Base-by-base conservation (phyloP, 1,139 yeast genomes). In the Meyerozyma sp. region DNA sequence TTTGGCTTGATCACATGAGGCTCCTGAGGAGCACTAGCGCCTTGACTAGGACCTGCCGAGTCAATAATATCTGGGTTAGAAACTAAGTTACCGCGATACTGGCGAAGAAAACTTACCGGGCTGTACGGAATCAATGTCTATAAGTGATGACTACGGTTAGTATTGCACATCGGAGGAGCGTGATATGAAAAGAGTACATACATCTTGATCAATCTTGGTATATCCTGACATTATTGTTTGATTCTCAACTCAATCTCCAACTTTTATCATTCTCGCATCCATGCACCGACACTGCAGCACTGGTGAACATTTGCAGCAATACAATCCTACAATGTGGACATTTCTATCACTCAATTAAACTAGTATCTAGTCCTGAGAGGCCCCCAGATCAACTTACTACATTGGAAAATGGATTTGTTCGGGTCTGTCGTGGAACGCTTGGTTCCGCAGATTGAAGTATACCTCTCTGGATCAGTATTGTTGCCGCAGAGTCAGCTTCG, bases 1-100 rank as follows among this genome's bases (percentile, higher is more conserved):
- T 55, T 60, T 11, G 65, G 64, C 36, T 49, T 48, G 26, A 58
- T 43, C 16, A 51, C 54, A 20, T 51, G 49, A 14, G 59, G 55
- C 43, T 44, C 52, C 13, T 18, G 26, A 20, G n/a, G 10, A 8
- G 37, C 37, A 20, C 10, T 20, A 8, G 14, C 8, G n/a, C 34
- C 20, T 32, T n/a, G 41, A 39, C 25, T 30, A 27, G 11, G 42
- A 32, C n/a, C 39, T 41, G 14, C 38, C 27, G 36, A 40, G 42
- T 32, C 39, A 38, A 25, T 41, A 42, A 6, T 41, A 42, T 7
- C 25, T 37, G 40, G 43, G 40, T 16, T 42, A 35, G 38, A 23
- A 14, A n/a, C 20, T 14, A 13, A 7, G 10, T 30, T 30, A 8
- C 16, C 34, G 34, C 28, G 6, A 40, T 41, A 10, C 42, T 23